Evolutionary conservation across 345 rosid genomes (phyloP), one percentile per base, ranked within the genome.

Genomic region (Mangifera indica): DNA sequence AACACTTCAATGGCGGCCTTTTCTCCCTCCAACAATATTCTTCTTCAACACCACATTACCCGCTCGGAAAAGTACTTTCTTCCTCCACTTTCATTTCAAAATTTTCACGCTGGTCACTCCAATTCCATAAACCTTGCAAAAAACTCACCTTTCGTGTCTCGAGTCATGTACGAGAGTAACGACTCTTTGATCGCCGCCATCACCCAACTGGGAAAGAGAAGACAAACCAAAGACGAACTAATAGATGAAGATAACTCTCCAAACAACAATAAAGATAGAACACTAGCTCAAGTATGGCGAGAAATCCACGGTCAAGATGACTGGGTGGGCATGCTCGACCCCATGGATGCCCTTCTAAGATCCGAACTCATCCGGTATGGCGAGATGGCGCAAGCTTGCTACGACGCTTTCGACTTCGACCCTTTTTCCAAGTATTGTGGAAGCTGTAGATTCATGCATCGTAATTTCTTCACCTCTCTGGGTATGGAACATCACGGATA

Each of bases 281-380:
- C 37, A n/a, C 49, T 93, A 4, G 77, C 81, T 13, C 86, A 84
- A 40, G 76, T 72, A 26, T 91, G 98, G 98, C 75, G 84, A 15
- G 86, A 91, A 75, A 83, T 91, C 77, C 93, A 93, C 60, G 98
- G 98, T 25, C 66, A 86, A 72, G 89, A 88, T 20, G 96, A 88
- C 45, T 88, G 98, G 97, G 81, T 71, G 1, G 93, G 90, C 61
- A 34, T 91, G 77, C 81, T 90, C 20, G 96, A 93, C 42, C 97
- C 96, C 0, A 80, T 91, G 80, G 93, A 93, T 54, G 92, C 93
- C 17, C 78, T 89, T 37, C 64, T 93, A 1, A 84, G 97, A 45
- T 81, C 97, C 6, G 98, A 93, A 63, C 81, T 93, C 7, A 87
- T 93, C 65, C 91, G 93, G 2, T 93, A 91, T 73, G 98, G 98